Evolutionary conservation across 2,329 filamentous ascomycete genomes (phyloP), one percentile per base, ranked within the genome.

Genomic region (Purpureocillium lavendulum): DNA sequence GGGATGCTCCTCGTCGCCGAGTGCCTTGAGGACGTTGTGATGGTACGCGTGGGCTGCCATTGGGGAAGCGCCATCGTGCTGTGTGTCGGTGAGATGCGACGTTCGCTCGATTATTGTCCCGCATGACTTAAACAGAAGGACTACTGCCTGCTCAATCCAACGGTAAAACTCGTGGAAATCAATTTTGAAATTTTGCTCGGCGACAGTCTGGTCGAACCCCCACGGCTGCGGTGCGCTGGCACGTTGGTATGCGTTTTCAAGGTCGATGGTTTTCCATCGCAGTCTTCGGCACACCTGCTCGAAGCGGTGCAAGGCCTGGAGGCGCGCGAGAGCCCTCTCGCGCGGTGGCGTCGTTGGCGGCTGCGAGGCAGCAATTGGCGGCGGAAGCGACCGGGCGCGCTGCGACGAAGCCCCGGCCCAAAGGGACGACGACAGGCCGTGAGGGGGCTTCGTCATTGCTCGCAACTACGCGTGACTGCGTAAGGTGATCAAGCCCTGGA

Each of bases 91-190:
- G 21, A 10, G 21, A 26, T 6, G 21, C 5, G 10, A 10, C 21
- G 6, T 26, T 26, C 30, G 30, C 10, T 40, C 39, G 5, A 86
- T 64, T 0, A 56, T 54, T 5, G 84, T 67, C 7, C 73, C 77
- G 42, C 80, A 82, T 0, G 84, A 71, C 1, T 69, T 70, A n/a
- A 84, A 70, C 1, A 84, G 62, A 35, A 81, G 73, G 2, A 84
- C 79, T 7, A 87, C 66, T 0, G 80, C 81, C 24, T 83, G 75
- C 60, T 87, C 83, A 7, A 87, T 71, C 29, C 84, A 70, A 38
- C 77, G 76, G 61, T 87, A 87, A 57, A 82, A 87, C 52, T 87
- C 83, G 59, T 84, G 80, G 46, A 87, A 87, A 52, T 87, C 83
- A 7, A 87, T 70, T 56, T 87, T 86, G 65, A 87, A 87, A 69